phyloP scores from a whole-genome alignment of 768 basidiomycete species.

The Russula sp. region DNA sequence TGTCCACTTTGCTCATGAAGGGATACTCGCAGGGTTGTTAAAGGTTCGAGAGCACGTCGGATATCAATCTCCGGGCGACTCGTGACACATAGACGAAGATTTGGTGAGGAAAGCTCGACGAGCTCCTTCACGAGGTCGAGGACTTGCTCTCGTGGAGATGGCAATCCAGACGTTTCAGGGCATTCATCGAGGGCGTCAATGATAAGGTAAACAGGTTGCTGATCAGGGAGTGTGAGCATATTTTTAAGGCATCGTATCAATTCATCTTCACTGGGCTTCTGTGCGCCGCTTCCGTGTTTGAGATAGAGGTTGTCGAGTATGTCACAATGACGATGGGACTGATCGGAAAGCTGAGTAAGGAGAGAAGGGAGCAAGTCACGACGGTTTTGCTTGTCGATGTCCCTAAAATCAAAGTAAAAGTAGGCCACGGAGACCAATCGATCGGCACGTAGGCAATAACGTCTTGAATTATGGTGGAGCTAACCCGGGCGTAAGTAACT shows the following conservation, averaged over 20 bases:
- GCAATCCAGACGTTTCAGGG: neutral
- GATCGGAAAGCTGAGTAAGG: neutral
- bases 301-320: neutral
- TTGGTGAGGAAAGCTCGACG: neutral
- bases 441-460: neutral
- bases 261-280: neutral
- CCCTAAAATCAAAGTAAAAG: constrained; percentile 5
- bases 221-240: neutral
- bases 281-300: neutral
- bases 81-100: constrained; percentile 3
- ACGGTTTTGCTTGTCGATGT: neutral
- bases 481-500: neutral
- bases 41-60: neutral
- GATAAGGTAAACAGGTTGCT: neutral
- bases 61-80: constrained; percentile 10
- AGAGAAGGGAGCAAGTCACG: constrained; percentile 1
- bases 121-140: neutral
- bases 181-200: constrained; percentile 3
- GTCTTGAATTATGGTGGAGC: constrained; percentile 5
- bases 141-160: constrained; percentile 1
- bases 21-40: neutral
- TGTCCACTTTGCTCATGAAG: constrained; percentile 9
- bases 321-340: neutral
- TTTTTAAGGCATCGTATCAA: neutral
- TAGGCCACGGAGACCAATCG: neutral